A percentile compares a stretch with the other conserved stretches of the same genome.
Conservation (phyloP, 371 early-diverging fungal genomes). For the Apophysomyces ossiformis region DNA sequence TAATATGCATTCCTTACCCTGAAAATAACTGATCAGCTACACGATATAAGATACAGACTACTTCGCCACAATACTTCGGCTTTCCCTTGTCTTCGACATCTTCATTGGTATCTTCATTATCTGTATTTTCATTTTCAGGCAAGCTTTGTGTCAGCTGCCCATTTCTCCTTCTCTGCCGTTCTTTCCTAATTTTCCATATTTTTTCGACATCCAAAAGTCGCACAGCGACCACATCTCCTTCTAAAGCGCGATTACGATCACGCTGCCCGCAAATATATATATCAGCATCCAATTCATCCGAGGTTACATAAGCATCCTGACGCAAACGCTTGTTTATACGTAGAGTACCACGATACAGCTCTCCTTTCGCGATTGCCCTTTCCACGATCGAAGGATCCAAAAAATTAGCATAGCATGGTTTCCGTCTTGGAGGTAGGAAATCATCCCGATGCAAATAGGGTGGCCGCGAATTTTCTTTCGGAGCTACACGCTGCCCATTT, state of each 20-base stretch:
- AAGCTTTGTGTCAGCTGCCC: no score
- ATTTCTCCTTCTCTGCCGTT: conserved; percentile 19
- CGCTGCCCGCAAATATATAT: conserved; percentile 72
- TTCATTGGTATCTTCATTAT: conserved; percentile 11
- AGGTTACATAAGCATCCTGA: conserved; percentile 81
- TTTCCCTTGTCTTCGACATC: conserved; percentile 39
- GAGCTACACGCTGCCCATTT: neutral
- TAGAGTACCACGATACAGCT: conserved; percentile 61
- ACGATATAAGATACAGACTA: conserved; percentile 59
- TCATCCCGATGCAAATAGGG: conserved; percentile 42
- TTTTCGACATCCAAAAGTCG: conserved; percentile 64
- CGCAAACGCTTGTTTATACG: conserved; percentile 76
- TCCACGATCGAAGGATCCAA: conserved; percentile 27
- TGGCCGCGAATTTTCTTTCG: neutral
- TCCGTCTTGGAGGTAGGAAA: conserved; percentile 3
- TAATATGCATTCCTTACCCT: conserved; percentile 31
- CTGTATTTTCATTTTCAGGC: conserved; percentile 14
- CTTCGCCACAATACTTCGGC: conserved; percentile 60
- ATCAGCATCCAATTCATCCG: conserved; percentile 59
- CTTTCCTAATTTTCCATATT: conserved; percentile 46
- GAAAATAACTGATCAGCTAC: conserved; percentile 53
- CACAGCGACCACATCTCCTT: conserved; percentile 82
- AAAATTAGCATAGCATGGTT: conserved; percentile 24
- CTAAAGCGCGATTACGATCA: conserved; percentile 80
- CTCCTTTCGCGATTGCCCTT: conserved; percentile 17